phyloP scores from a whole-genome alignment of 805 yeast genomes.

The Candida railenensis region DNA sequence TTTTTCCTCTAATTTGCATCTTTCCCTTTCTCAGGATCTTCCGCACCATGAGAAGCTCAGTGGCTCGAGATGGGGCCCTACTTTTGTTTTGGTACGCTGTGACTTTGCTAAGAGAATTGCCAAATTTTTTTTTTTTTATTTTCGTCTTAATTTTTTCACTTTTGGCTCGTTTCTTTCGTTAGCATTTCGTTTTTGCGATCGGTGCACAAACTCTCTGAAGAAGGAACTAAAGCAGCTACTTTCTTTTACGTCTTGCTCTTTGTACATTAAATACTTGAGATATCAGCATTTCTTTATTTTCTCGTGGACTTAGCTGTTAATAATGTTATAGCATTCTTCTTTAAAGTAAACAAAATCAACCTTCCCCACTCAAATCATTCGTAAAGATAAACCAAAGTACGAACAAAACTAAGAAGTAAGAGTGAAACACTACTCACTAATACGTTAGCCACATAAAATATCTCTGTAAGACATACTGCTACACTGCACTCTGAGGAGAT shows the following conservation, averaged over 20 bases:
- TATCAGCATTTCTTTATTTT: no score
- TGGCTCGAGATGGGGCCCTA: no score
- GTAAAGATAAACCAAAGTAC: background rate
- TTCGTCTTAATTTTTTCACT: background rate
- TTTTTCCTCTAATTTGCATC: background rate
- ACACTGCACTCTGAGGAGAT: no score
- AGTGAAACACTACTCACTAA: no score
- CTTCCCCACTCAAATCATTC: background rate
- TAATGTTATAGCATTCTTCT: background rate
- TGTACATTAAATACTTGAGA: no score
- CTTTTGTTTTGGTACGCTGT: no score
- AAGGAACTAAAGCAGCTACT: background rate
- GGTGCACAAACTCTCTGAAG: background rate
- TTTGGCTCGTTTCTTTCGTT: no score
- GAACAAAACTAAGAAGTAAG: no score
- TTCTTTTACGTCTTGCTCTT: no score
- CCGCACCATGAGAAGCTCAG: no score
- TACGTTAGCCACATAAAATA: no score
- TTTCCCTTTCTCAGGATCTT: background rate
- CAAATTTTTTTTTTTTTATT: background rate
- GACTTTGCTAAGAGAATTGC: background rate
- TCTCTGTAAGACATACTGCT: no score
- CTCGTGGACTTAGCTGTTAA: background rate
- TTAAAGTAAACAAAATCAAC: background rate
- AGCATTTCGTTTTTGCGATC: background rate